Conservation (phyloP, 345 rosid species). For the Pugionium dolabratum region DNA sequence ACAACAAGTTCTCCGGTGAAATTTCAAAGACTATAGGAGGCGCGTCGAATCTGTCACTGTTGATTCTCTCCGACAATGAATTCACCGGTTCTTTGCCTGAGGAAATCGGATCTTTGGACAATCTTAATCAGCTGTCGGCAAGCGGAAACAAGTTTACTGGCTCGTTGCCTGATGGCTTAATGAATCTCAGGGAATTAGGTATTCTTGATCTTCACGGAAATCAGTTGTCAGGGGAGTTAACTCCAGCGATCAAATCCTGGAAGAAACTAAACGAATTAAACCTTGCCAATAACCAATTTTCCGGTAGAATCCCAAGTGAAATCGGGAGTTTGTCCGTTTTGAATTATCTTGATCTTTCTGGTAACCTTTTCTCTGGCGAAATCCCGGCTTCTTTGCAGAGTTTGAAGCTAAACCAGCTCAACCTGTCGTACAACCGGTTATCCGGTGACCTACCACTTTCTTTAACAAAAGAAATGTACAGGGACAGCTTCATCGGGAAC, state of each 20-base stretch:
- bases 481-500: slow-evolving; percentile 72
- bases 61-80: slow-evolving; percentile 61
- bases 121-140: slow-evolving; percentile 58
- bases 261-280: slow-evolving; percentile 84
- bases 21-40: slow-evolving; percentile 58
- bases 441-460: slow-evolving; percentile 73
- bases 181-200: slow-evolving; percentile 58
- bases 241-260: slow-evolving; percentile 58
- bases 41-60: slow-evolving; percentile 65
- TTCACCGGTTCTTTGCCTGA: slow-evolving; percentile 74
- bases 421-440: slow-evolving; percentile 70
- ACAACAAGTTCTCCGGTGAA: slow-evolving; percentile 67
- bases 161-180: slow-evolving; percentile 62
- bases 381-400: slow-evolving; percentile 73
- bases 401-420: slow-evolving; percentile 87
- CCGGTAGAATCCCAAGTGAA: slow-evolving; percentile 67
- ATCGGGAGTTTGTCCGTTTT: slow-evolving; percentile 72
- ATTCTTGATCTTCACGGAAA: slow-evolving; percentile 78
- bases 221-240: slow-evolving; percentile 67
- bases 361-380: slow-evolving; percentile 60
- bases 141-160: slow-evolving; percentile 67
- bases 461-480: slow-evolving; percentile 61
- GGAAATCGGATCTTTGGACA: slow-evolving; percentile 67
- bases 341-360: slow-evolving; percentile 89
- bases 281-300: slow-evolving; percentile 59